Conservation (phyloP, 2,329 filamentous ascomycete species). For the Aspergillus amoenus region DNA sequence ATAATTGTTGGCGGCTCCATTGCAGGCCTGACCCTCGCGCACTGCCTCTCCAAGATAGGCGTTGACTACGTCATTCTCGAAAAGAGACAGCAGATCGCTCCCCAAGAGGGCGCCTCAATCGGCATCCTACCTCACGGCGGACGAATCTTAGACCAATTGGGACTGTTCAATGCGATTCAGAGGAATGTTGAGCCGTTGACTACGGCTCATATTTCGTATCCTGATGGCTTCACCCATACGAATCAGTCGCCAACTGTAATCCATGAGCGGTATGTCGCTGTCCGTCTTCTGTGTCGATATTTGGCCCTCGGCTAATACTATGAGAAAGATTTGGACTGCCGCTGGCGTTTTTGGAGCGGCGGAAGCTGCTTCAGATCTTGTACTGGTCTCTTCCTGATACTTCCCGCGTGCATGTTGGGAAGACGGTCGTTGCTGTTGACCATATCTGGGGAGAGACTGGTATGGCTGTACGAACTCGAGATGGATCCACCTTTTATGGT, state of each 20-base stretch:
- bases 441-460: constrained; percentile 20
- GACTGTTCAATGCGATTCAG: constrained; percentile 7
- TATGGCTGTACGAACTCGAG: constrained; percentile 26
- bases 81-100: constrained; percentile 1
- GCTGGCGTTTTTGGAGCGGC: constrained; percentile 14
- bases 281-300: too few species aligned
- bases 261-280: neutral
- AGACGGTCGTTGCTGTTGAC: constrained; percentile 28
- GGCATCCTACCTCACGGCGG: constrained; percentile 12
- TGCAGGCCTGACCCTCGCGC: constrained; percentile 48
- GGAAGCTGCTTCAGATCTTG: constrained; percentile 20
- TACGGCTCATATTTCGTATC: constrained; percentile 3
- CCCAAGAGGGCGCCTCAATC: constrained; percentile 8
- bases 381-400: constrained; percentile 27
- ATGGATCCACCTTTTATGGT: constrained; percentile 35
- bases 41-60: constrained; percentile 21
- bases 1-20: constrained; percentile 52
- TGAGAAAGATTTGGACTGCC: constrained; percentile 11
- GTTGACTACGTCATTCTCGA: constrained; percentile 46
- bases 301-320: too few species aligned
- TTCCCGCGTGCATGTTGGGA: constrained; percentile 26
- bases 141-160: constrained; percentile 17
- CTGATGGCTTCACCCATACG: neutral
- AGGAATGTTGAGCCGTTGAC: constrained; percentile 14
- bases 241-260: constrained; percentile 3